phyloP scores from a whole-genome alignment of 2,329 filamentous ascomycete genomes.

The Pyrenophora teres region DNA sequence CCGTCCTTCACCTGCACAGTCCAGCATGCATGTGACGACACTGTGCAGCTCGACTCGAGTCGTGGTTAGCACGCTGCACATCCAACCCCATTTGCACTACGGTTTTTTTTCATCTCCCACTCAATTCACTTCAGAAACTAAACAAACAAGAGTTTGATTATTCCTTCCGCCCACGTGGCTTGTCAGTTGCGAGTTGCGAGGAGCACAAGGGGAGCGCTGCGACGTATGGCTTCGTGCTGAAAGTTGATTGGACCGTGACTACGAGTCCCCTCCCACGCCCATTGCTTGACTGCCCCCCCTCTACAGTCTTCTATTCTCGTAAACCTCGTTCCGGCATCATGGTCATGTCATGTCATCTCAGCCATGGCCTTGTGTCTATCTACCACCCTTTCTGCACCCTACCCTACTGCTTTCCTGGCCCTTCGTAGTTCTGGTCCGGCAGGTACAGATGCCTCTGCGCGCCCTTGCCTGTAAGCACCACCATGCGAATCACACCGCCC shows the following conservation, averaged over 20 bases:
- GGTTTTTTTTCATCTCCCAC: no score
- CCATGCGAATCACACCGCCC: slow-evolving; percentile 96
- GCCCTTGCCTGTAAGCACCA: slow-evolving; percentile 87
- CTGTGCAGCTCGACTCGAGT: slow-evolving; percentile 3
- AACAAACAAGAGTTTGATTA: no score
- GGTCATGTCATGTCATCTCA: slow-evolving; percentile 20
- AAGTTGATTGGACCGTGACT: slow-evolving; percentile 11
- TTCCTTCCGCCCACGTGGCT: no score
- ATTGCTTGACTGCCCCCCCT: slow-evolving; percentile 10
- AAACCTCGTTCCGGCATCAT: slow-evolving; percentile 12
- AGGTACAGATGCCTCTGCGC: slow-evolving; percentile 94
- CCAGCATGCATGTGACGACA: slow-evolving; percentile 14
- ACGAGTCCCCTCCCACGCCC: slow-evolving; percentile 12
- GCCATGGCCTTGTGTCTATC: slow-evolving; percentile 7
- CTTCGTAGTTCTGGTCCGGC: slow-evolving; percentile 82
- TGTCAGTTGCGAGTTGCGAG: background rate
- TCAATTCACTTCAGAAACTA: no score
- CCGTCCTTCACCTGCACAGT: slow-evolving; percentile 19
- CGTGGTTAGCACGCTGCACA: background rate
- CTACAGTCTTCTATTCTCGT: slow-evolving; percentile 2
- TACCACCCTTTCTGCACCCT: slow-evolving; percentile 1
- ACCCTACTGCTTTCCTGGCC: slow-evolving; percentile 62
- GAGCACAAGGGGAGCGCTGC: background rate
- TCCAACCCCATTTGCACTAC: no score
- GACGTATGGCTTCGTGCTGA: slow-evolving; percentile 9